Conservation (phyloP, 1,284 basidiomycete genomes). For the Singerocomus inundabilis region DNA sequence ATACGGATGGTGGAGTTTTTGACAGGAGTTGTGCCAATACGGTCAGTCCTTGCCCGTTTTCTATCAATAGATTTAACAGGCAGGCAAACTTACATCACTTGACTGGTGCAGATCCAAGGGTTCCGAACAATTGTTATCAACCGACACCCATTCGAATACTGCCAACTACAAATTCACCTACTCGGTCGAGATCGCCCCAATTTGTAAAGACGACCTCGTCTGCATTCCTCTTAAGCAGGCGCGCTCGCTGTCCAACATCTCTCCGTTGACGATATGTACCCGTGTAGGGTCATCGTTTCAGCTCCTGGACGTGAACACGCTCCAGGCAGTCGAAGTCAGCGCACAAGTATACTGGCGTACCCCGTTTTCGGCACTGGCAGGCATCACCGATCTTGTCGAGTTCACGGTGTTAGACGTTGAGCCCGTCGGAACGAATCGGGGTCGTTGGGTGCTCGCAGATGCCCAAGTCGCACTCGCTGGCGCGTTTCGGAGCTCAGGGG, state of each 20-base stretch:
- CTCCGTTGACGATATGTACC: constrained; percentile 82
- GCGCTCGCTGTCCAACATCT: constrained; percentile 83
- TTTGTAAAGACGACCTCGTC: constrained; percentile 98
- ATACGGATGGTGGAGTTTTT: constrained; percentile 99
- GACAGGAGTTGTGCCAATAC: constrained; percentile 81
- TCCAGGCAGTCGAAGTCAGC: constrained; percentile 82
- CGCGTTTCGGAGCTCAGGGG: constrained; percentile 58
- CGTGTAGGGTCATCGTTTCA: constrained; percentile 93
- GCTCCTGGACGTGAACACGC: constrained; percentile 85
- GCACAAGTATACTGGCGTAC: constrained; percentile 88
- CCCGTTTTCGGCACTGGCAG: constrained; percentile 84
- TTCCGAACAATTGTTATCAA: constrained; percentile 91
- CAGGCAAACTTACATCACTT: background rate
- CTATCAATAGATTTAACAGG: background rate
- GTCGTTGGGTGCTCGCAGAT: constrained; percentile 86
- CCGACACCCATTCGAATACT: constrained; percentile 89
- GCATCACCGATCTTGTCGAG: constrained; percentile 85
- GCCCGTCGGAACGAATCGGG: constrained; percentile 66
- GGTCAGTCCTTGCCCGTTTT: constrained; percentile 51
- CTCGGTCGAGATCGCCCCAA: constrained; percentile 94
- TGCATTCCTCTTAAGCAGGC: constrained; percentile 86
- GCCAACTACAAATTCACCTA: constrained; percentile 98
- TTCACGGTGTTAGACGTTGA: constrained; percentile 97
- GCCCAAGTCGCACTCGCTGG: constrained; percentile 90
- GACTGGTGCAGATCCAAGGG: constrained; percentile 67